A percentile compares a stretch with the other conserved stretches of the same genome.
phyloP scores from a whole-genome alignment of 2,329 filamentous ascomycete genomes.

The Parasarocladium wereldwijsianum region DNA sequence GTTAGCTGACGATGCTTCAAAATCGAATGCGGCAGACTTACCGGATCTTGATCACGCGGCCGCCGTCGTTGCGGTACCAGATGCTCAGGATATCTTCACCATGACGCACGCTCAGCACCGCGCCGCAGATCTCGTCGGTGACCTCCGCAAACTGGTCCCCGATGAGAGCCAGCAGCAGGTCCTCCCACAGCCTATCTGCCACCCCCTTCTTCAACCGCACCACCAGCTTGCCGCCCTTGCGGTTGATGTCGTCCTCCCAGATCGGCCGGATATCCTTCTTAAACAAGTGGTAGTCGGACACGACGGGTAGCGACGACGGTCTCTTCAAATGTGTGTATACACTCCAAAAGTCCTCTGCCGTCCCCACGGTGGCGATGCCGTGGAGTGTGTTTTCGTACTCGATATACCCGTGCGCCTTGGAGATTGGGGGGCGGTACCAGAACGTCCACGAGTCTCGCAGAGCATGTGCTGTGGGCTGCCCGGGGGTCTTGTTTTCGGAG shows the following conservation, averaged over 20 bases:
- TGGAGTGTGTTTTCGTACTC: constrained; percentile 97
- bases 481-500: constrained; percentile 27
- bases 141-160: constrained; percentile 92
- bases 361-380: constrained; percentile 66
- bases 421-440: constrained; percentile 93
- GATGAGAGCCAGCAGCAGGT: constrained; percentile 76
- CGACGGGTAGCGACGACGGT: constrained; percentile 73
- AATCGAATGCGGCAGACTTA: constrained; percentile 28
- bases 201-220: constrained; percentile 94
- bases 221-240: constrained; percentile 93
- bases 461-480: constrained; percentile 23
- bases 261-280: constrained; percentile 92
- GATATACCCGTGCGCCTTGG: constrained; percentile 73
- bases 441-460: constrained; percentile 87
- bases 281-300: constrained; percentile 97
- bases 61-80: constrained; percentile 89
- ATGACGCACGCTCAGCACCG: constrained; percentile 84
- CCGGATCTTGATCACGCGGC: constrained; percentile 91
- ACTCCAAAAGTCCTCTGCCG: constrained; percentile 81
- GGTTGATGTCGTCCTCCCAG: constrained; percentile 98
- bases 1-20: constrained; percentile 9
- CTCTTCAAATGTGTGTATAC: constrained; percentile 82
- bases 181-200: constrained; percentile 93
- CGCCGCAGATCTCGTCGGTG: constrained; percentile 85
- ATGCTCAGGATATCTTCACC: constrained; percentile 96